phyloP scores from a whole-genome alignment of 2,329 filamentous ascomycete genomes.

The Fusarium incarnatum region DNA sequence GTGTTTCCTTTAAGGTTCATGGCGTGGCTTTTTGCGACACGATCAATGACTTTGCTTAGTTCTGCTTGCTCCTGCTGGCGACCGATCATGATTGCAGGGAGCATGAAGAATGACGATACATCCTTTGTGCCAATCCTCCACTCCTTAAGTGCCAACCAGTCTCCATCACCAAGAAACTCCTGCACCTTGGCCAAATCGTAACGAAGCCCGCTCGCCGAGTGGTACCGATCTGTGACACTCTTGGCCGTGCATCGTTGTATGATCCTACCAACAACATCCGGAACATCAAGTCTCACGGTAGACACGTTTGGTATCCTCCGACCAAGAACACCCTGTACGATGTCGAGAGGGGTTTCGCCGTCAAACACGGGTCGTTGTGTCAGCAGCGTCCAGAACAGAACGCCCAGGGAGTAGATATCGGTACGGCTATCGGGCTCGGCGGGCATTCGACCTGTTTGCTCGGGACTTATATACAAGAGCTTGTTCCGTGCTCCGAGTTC shows the following conservation, averaged over 20 bases:
- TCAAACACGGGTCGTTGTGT: constrained; percentile 84
- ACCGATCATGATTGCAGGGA: constrained; percentile 85
- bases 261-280: constrained; percentile 82
- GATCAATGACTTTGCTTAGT: constrained; percentile 80
- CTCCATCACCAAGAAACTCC: constrained; percentile 78
- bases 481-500: constrained; percentile 90
- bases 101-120: constrained; percentile 90
- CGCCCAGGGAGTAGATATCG: constrained; percentile 91
- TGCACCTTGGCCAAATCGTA: constrained; percentile 82
- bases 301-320: constrained; percentile 82
- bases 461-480: constrained; percentile 90
- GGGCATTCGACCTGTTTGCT: constrained; percentile 93
- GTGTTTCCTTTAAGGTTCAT: constrained; percentile 56
- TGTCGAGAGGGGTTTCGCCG: constrained; percentile 83
- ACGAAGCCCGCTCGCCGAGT: constrained; percentile 87
- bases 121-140: constrained; percentile 86
- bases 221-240: constrained; percentile 86
- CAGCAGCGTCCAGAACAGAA: constrained; percentile 88
- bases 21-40: constrained; percentile 74
- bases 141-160: constrained; percentile 75
- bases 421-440: constrained; percentile 92
- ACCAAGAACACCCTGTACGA: constrained; percentile 88
- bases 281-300: constrained; percentile 82
- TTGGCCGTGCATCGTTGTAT: constrained; percentile 95
- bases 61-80: constrained; percentile 77